These are phyloP conservation scores for Kwoniella newhampshirensis DNA, from an alignment of 768 basidiomycete species.

Conservation along the genomic window DNA sequence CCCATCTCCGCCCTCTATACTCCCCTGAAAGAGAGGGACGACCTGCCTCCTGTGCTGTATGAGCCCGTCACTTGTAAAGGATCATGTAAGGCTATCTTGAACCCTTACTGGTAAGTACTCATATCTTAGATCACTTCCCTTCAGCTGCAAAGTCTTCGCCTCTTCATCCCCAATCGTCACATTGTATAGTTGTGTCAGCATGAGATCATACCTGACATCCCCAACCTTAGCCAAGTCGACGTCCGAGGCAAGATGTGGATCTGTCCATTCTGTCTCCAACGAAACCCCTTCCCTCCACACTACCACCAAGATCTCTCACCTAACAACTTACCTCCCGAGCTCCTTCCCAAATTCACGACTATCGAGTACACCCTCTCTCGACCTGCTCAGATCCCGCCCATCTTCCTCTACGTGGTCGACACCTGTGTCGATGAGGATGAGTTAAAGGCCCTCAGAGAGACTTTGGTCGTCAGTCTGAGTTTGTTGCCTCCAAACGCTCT, in stretches of 20 bases:
- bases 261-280: conserved; percentile 94
- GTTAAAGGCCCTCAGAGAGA: conserved; percentile 89
- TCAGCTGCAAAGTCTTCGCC: too few species aligned
- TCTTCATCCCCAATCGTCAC: too few species aligned
- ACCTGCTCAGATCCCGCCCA: conserved; percentile 85
- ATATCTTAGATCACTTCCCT: conserved; percentile 8
- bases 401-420: conserved; percentile 96
- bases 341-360: conserved; percentile 96
- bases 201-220: conserved; percentile 8
- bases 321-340: conserved; percentile 92
- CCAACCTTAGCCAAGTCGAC: conserved; percentile 79
- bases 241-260: conserved; percentile 99
- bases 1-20: conserved; percentile 98
- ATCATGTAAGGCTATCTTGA: conserved; percentile 93
- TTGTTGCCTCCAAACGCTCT: conserved; percentile 90
- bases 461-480: conserved; percentile 89
- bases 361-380: conserved; percentile 98
- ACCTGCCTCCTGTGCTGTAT: conserved; percentile 92
- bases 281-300: conserved; percentile 96
- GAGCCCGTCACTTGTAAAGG: conserved; percentile 99
- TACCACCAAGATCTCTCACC: conserved; percentile 93
- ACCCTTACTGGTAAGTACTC: conserved; percentile 82
- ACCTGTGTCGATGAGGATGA: conserved; percentile 91
- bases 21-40: conserved; percentile 87
- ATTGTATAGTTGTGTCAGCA: too few species aligned